phyloP scores from a whole-genome alignment of 371 early-diverging fungal species.

The Mucor circinelloides region DNA sequence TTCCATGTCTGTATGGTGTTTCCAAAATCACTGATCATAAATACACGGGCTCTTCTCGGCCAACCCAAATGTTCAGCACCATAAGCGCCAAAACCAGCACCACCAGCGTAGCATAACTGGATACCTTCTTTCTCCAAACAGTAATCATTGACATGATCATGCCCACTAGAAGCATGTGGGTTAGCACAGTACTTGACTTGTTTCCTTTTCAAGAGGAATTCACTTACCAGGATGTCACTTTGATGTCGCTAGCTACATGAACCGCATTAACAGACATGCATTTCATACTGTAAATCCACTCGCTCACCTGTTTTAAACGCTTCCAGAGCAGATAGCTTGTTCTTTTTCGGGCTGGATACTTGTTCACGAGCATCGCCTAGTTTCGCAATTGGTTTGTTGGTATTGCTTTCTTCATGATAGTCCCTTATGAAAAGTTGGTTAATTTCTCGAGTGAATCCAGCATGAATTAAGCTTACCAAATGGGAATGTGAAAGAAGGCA shows the following conservation, averaged over 20 bases:
- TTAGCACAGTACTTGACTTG: not conserved
- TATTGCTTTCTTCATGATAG: conserved; percentile 21
- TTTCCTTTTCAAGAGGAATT: too few relatives aligned
- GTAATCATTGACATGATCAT: conserved; percentile 59
- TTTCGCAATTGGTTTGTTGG: conserved; percentile 8
- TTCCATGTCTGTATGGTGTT: conserved; percentile 53
- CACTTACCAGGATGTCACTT: conserved; percentile 34
- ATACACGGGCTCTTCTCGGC: conserved; percentile 52
- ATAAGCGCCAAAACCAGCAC: conserved; percentile 55
- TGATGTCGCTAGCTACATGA: conserved; percentile 29
- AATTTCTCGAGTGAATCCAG: too few relatives aligned
- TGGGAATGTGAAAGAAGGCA: conserved; percentile 57
- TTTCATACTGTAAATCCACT: not conserved
- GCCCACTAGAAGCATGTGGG: conserved; percentile 32
- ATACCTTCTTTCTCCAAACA: conserved; percentile 49
- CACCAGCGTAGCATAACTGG: conserved; percentile 56
- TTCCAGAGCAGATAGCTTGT: conserved; percentile 24
- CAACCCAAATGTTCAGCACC: conserved; percentile 49
- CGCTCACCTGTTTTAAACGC: conserved; percentile 29
- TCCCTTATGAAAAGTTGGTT: conserved; percentile 7
- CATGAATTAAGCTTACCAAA: conserved; percentile 28
- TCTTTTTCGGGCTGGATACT: conserved; percentile 37
- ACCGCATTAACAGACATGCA: not conserved
- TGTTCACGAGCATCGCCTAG: conserved; percentile 47
- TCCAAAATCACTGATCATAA: conserved; percentile 41